phyloP scores from a whole-genome alignment of 352 stramenopile genomes.

The Phytophthora foliorum region DNA sequence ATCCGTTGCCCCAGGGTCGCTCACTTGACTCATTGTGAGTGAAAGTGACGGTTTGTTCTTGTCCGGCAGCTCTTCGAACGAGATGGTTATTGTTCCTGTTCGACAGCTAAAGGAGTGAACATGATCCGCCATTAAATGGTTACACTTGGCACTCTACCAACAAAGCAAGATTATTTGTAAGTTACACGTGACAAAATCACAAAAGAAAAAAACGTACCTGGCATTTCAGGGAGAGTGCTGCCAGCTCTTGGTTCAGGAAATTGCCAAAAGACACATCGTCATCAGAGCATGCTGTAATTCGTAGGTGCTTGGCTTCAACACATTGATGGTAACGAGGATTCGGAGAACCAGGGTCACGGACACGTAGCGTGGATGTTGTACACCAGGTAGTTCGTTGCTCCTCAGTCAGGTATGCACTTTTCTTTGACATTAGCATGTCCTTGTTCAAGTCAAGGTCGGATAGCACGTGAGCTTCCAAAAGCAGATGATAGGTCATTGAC shows the following conservation, averaged over 20 bases:
- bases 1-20: constrained; percentile 35
- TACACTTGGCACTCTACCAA: constrained; percentile 81
- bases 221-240: constrained; percentile 75
- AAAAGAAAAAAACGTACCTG: constrained; percentile 50
- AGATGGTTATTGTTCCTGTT: constrained; percentile 79
- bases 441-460: constrained; percentile 86
- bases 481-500: constrained; percentile 96
- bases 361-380: constrained; percentile 76
- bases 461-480: constrained; percentile 96
- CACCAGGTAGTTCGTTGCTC: constrained; percentile 68
- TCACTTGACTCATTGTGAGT: constrained; percentile 48
- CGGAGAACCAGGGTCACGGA: constrained; percentile 55
- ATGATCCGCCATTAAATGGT: constrained; percentile 84
- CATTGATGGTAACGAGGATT: constrained; percentile 79
- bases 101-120: constrained; percentile 85
- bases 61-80: constrained; percentile 85
- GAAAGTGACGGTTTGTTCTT: constrained; percentile 53
- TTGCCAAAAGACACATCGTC: constrained; percentile 87
- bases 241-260: constrained; percentile 81
- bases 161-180: constrained; percentile 15
- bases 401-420: constrained; percentile 26
- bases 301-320: constrained; percentile 72
- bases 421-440: constrained; percentile 31
- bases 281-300: constrained; percentile 68
- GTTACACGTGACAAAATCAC: not conserved